phyloP scores from a whole-genome alignment of 441 rosid genomes.

The Pelargonium cotyledonis region DNA sequence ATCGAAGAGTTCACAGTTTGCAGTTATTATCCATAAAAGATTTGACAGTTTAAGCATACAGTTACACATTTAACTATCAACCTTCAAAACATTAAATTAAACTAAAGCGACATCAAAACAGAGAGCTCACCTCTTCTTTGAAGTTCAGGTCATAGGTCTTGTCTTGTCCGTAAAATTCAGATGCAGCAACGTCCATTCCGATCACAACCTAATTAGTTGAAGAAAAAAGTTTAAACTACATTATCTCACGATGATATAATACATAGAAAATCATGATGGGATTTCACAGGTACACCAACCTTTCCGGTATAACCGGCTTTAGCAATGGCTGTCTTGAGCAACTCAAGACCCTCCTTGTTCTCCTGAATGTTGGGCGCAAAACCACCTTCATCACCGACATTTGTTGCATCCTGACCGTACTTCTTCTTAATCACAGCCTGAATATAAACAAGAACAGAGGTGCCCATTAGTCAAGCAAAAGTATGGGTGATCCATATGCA shows the following conservation, averaged over 20 bases:
- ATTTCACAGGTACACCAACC: constrained; percentile 32
- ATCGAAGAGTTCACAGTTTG: too few relatives aligned
- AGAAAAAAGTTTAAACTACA: too few relatives aligned
- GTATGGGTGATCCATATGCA: too few relatives aligned
- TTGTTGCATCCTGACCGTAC: constrained; percentile 48
- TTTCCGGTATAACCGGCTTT: constrained; percentile 91
- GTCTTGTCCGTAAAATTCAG: constrained; percentile 75
- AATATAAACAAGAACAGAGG: constrained; percentile 6
- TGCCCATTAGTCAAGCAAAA: too few relatives aligned
- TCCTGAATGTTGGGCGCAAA: constrained; percentile 67
- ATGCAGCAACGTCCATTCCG: constrained; percentile 99
- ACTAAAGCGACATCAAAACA: neutral
- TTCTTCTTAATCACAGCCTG: constrained; percentile 49
- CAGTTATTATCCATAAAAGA: too few relatives aligned
- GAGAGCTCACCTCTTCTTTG: constrained; percentile 70
- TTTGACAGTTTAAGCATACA: too few relatives aligned
- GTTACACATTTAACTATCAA: too few relatives aligned
- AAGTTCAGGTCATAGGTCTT: constrained; percentile 90
- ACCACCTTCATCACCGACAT: constrained; percentile 50
- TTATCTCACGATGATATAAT: too few relatives aligned
- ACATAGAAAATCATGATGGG: too few relatives aligned
- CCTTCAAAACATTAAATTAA: too few relatives aligned
- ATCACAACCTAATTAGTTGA: too few relatives aligned
- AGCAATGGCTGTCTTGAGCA: constrained; percentile 85
- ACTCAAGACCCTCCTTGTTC: constrained; percentile 95